A percentile compares a stretch with the other conserved stretches of the same genome.
phyloP scores from a whole-genome alignment of 305 asterid genomes.

The Solanum aculeatissimum region DNA sequence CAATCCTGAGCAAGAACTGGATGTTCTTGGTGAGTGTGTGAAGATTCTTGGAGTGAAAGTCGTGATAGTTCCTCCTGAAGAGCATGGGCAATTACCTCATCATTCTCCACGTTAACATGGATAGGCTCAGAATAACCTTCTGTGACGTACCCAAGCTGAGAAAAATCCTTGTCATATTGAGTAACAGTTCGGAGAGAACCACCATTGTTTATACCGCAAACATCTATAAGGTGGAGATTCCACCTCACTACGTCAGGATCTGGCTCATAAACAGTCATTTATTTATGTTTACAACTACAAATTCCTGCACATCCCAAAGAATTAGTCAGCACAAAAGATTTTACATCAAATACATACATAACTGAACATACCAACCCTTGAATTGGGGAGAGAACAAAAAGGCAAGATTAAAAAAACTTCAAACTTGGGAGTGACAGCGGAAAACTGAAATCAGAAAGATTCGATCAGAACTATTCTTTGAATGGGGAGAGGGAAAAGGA shows the following conservation, averaged over 20 bases:
- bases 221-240: slow-evolving; percentile 77
- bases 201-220: slow-evolving; percentile 38
- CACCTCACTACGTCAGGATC: slow-evolving; percentile 85
- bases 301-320: background rate
- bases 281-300: background rate
- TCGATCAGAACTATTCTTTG: background rate
- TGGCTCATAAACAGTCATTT: slow-evolving; percentile 38
- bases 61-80: slow-evolving; percentile 79
- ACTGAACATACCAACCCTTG: background rate
- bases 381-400: background rate
- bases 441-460: background rate
- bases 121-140: slow-evolving; percentile 38
- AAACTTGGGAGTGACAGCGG: background rate
- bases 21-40: slow-evolving; percentile 24
- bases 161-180: slow-evolving; percentile 41
- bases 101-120: slow-evolving; percentile 41
- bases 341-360: background rate
- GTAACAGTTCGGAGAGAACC: slow-evolving; percentile 56
- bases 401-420: background rate
- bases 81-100: slow-evolving; percentile 65
- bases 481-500: background rate
- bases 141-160: slow-evolving; percentile 19
- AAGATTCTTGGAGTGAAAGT: slow-evolving; percentile 35
- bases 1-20: slow-evolving; percentile 53
- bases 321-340: background rate